A percentile compares a stretch with the other conserved stretches of the same genome.
These are phyloP conservation scores for Leucoagaricus sp. DNA, from an alignment of 1,284 basidiomycete genomes.

Conservation along the genomic window DNA sequence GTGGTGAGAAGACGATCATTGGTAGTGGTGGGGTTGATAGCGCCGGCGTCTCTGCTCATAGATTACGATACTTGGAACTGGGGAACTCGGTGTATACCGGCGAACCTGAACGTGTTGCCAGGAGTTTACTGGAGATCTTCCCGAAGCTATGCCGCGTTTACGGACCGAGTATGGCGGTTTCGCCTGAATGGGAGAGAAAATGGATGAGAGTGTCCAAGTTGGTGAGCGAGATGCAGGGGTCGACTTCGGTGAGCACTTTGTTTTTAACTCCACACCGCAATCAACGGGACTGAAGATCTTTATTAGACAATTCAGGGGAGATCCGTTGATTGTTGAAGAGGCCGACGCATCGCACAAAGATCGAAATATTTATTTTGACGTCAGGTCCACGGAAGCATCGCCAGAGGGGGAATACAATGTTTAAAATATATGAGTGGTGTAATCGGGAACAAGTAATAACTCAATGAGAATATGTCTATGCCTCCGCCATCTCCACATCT, in stretches of 20 bases:
- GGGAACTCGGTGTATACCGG: neutral
- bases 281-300: neutral
- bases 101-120: neutral
- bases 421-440: neutral
- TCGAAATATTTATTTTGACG: too few species aligned
- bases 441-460: neutral
- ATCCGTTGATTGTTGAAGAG: too few species aligned
- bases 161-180: neutral
- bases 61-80: conserved; percentile 8
- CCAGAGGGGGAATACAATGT: too few species aligned
- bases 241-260: neutral
- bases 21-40: neutral
- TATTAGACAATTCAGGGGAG: neutral
- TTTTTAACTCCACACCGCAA: neutral
- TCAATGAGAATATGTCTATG: neutral
- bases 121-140: neutral
- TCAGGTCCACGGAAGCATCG: too few species aligned
- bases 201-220: neutral
- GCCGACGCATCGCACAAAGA: too few species aligned
- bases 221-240: neutral
- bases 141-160: neutral
- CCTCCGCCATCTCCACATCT: conserved; percentile 12
- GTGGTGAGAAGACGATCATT: neutral
- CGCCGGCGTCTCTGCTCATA: neutral
- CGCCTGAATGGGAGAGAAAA: conserved; percentile 4